phyloP scores from a whole-genome alignment of 176 grass and related monocot species.

The Aegilops longissima region DNA sequence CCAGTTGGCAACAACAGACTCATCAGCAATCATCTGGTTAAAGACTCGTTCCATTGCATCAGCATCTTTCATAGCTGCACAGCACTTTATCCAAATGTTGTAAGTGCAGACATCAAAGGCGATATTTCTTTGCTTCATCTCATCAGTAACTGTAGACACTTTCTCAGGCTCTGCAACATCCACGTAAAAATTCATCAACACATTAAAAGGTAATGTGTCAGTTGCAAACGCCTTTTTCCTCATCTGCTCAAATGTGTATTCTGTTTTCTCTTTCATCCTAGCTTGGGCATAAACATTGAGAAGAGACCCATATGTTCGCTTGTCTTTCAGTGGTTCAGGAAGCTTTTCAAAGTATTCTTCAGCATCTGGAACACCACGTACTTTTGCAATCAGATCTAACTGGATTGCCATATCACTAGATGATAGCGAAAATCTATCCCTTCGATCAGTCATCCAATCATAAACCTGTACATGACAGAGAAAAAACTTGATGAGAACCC shows the following conservation, averaged over 20 bases:
- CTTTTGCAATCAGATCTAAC: conserved; percentile 82
- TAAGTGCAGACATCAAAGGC: conserved; percentile 71
- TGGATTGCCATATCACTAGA: conserved; percentile 84
- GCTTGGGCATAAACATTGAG: conserved; percentile 79
- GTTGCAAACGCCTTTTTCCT: conserved; percentile 58
- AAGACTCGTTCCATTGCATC: conserved; percentile 66
- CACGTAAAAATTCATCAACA: conserved; percentile 88
- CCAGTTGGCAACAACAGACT: conserved; percentile 76
- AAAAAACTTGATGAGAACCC: conserved; percentile 8
- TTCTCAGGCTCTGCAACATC: conserved; percentile 64
- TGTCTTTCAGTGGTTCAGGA: conserved; percentile 72
- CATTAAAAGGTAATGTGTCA: conserved; percentile 84
- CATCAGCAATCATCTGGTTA: conserved; percentile 64
- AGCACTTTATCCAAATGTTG: conserved; percentile 90
- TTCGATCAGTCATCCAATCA: conserved; percentile 75
- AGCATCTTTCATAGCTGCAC: conserved; percentile 68
- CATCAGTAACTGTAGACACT: conserved; percentile 45
- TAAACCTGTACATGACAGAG: conserved; percentile 51
- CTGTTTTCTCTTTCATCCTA: conserved; percentile 78
- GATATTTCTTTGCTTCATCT: conserved; percentile 77
- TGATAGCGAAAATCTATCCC: conserved; percentile 55
- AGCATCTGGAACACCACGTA: conserved; percentile 54
- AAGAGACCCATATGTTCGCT: conserved; percentile 78
- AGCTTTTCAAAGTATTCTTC: conserved; percentile 78
- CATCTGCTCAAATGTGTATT: conserved; percentile 63